Conservation (phyloP, 2,329 filamentous ascomycete species). For the Didymosphaeria variabile region DNA sequence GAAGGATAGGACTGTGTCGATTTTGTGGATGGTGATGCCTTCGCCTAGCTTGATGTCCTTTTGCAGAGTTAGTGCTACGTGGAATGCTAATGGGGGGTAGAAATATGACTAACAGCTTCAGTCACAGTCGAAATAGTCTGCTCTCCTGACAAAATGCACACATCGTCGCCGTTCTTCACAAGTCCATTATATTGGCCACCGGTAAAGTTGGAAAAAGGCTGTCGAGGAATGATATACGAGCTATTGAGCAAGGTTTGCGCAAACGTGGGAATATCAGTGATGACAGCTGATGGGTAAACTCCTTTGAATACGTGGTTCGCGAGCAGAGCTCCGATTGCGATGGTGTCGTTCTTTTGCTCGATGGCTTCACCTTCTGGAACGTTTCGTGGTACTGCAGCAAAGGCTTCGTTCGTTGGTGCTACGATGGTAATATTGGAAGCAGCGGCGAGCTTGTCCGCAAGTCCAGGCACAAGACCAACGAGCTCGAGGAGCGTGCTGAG, state of each 20-base stretch:
- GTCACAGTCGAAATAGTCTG: slow-evolving; percentile 59
- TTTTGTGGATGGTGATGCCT: slow-evolving; percentile 38
- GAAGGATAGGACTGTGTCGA: slow-evolving; percentile 38
- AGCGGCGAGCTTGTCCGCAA: slow-evolving; percentile 49
- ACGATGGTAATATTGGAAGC: slow-evolving; percentile 64
- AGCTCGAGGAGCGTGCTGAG: slow-evolving; percentile 47
- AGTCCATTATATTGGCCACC: slow-evolving; percentile 65
- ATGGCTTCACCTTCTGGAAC: slow-evolving; percentile 38
- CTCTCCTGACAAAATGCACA: slow-evolving; percentile 62
- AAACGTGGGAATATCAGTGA: slow-evolving; percentile 53
- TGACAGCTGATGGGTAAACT: slow-evolving; percentile 51
- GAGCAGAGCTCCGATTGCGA: slow-evolving; percentile 56
- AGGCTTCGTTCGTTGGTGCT: slow-evolving; percentile 64
- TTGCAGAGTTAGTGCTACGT: not conserved
- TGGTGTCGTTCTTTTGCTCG: slow-evolving; percentile 44
- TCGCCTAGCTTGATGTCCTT: slow-evolving; percentile 38
- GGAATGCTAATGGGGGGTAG: not conserved
- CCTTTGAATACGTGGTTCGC: slow-evolving; percentile 67
- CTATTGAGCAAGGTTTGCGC: slow-evolving; percentile 60
- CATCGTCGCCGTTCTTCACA: slow-evolving; percentile 50
- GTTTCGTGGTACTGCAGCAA: slow-evolving; percentile 39
- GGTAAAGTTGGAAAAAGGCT: slow-evolving; percentile 64
- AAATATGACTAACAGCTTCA: slow-evolving; percentile 52
- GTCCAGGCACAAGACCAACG: slow-evolving; percentile 48
- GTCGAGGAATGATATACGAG: slow-evolving; percentile 41